Conservation (phyloP, 345 rosid species). For the Atalantia buxifolia region DNA sequence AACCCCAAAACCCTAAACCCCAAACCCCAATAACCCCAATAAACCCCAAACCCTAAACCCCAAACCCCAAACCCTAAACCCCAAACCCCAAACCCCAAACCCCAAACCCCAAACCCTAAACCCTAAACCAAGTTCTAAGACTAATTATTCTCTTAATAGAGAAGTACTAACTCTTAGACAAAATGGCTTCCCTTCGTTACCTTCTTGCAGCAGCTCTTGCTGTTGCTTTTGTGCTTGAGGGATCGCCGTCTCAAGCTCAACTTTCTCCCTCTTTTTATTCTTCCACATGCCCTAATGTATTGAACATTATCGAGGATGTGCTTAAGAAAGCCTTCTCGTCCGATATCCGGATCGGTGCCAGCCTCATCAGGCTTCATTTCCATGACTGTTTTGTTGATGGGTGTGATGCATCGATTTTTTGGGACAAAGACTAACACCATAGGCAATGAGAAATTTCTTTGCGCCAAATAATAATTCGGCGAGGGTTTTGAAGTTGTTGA, state of each 20-base stretch:
- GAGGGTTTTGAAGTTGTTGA: constrained; percentile 48
- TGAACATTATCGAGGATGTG: constrained; percentile 7
- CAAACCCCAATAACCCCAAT: too few relatives aligned
- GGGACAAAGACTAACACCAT: constrained; percentile 40
- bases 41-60: too few relatives aligned
- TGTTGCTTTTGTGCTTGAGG: constrained; percentile 9
- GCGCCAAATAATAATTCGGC: constrained; percentile 47
- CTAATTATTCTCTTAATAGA: too few relatives aligned
- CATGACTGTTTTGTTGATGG: constrained; percentile 52
- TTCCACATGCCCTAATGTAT: constrained; percentile 27
- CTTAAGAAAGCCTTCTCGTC: constrained; percentile 11
- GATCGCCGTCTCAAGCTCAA: constrained; percentile 16
- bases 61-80: too few relatives aligned
- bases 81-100: too few relatives aligned
- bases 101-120: too few relatives aligned
- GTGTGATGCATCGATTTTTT: constrained; percentile 53
- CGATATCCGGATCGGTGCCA: constrained; percentile 35
- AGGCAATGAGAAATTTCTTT: constrained; percentile 46
- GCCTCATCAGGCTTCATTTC: constrained; percentile 48
- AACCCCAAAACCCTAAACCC: too few relatives aligned
- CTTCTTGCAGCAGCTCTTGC: neutral
- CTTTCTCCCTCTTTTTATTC: constrained; percentile 31
- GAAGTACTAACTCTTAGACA: neutral
- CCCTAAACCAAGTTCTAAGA: too few relatives aligned
- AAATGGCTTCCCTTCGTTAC: constrained; percentile 1